These are phyloP conservation scores for Smithsoniella earleae DNA, from an alignment of 163 green algal species.

Conservation along the genomic window DNA sequence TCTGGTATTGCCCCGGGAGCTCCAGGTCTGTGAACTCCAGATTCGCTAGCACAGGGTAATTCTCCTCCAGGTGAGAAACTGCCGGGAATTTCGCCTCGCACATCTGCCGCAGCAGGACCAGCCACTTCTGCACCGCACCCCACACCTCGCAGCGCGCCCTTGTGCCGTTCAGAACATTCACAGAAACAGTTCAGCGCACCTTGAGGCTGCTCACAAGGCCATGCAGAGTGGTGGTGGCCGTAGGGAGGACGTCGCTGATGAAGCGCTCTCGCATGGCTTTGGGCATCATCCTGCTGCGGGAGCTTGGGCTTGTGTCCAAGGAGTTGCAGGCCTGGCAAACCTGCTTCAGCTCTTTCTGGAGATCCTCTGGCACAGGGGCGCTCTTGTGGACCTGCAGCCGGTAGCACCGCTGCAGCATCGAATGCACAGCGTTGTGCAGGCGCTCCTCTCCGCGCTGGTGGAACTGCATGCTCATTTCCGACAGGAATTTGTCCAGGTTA, in stretches of 20 bases:
- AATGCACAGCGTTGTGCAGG: slow-evolving; percentile 85
- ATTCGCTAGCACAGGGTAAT: slow-evolving; percentile 57
- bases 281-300: slow-evolving; percentile 31
- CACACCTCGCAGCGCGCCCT: background rate
- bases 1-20: slow-evolving; percentile 67
- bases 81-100: slow-evolving; percentile 33
- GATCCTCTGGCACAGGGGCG: slow-evolving; percentile 54
- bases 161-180: no score
- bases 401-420: slow-evolving; percentile 83
- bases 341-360: slow-evolving; percentile 80
- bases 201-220: slow-evolving; percentile 12
- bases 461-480: slow-evolving; percentile 65
- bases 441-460: slow-evolving; percentile 77
- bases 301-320: no score
- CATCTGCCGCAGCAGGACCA: slow-evolving; percentile 10
- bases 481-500: slow-evolving; percentile 38
- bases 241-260: slow-evolving; percentile 38
- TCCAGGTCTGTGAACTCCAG: slow-evolving; percentile 67
- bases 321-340: slow-evolving; percentile 92
- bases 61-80: slow-evolving; percentile 41
- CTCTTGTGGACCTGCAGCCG: slow-evolving; percentile 59
- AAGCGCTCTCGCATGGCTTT: slow-evolving; percentile 37
- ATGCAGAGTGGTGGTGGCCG: background rate
- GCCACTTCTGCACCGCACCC: slow-evolving; percentile 20
- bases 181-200: background rate